Conservation (phyloP, 257 asterid genomes). For the Nicotiana otophora region DNA sequence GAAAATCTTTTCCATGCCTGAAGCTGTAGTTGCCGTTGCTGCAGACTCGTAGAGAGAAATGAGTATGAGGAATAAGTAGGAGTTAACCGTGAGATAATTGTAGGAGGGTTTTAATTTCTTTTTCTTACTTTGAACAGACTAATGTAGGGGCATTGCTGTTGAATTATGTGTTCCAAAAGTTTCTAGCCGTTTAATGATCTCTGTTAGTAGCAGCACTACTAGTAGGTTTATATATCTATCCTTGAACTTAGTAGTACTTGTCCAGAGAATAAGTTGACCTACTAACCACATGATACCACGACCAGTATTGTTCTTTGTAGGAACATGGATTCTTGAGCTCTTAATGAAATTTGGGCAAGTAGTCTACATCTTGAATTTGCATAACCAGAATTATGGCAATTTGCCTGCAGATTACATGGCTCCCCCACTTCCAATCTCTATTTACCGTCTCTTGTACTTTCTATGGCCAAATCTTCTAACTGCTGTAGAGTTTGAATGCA, state of each 20-base stretch:
- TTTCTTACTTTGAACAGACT: not conserved
- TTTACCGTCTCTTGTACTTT: not conserved
- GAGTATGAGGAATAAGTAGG: not conserved
- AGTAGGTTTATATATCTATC: not conserved
- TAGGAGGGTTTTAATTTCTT: not conserved
- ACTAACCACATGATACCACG: not conserved
- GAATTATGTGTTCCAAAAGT: not conserved
- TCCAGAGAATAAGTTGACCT: not conserved
- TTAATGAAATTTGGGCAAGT: not conserved
- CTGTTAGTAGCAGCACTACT: not conserved
- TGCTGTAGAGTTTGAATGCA: too few relatives aligned
- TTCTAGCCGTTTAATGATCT: not conserved
- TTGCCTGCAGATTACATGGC: not conserved
- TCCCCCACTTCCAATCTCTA: not conserved
- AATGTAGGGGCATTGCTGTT: not conserved
- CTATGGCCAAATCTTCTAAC: too few relatives aligned
- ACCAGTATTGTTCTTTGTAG: not conserved
- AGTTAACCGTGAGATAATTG: not conserved
- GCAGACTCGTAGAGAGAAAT: constrained; percentile 18
- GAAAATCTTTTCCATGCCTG: constrained; percentile 41
- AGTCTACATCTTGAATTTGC: not conserved
- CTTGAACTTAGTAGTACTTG: not conserved
- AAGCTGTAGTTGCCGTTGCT: constrained; percentile 28
- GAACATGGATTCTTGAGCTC: not conserved
- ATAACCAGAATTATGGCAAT: not conserved